Evolutionary conservation across 2,329 filamentous ascomycete species (phyloP).

Genomic region (Phoma sp.): DNA sequence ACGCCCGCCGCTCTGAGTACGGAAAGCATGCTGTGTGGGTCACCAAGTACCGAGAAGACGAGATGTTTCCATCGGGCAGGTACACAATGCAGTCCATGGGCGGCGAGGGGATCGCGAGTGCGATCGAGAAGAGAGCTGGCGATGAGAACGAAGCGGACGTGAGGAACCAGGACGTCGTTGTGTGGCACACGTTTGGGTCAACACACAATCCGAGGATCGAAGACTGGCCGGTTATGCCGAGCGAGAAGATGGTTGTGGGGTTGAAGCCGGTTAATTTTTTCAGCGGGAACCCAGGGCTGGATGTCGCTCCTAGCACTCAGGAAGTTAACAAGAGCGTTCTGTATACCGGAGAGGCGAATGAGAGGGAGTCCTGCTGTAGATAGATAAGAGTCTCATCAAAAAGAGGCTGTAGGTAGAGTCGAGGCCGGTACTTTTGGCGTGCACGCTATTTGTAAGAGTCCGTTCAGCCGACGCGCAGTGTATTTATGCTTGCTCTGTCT

Average conservation of each 20-base stretch:
- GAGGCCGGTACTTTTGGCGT: too few species aligned
- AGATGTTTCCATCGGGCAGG: slow-evolving; percentile 31
- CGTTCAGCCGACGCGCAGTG: too few species aligned
- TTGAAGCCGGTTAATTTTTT: slow-evolving; percentile 38
- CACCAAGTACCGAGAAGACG: slow-evolving; percentile 32
- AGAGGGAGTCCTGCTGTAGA: too few species aligned
- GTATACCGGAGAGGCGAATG: background rate
- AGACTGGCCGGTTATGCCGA: slow-evolving; percentile 42
- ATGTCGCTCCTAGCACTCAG: slow-evolving; percentile 28
- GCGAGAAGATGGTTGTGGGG: slow-evolving; percentile 31
- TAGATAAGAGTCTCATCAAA: too few species aligned
- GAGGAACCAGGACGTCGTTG: slow-evolving; percentile 33
- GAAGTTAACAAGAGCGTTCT: slow-evolving; percentile 32
- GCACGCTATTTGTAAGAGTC: too few species aligned
- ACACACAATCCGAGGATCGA: slow-evolving; percentile 40
- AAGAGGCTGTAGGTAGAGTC: too few species aligned
- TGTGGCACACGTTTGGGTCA: slow-evolving; percentile 39
- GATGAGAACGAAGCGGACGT: slow-evolving; percentile 2
- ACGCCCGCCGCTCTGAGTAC: slow-evolving; percentile 31
- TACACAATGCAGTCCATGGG: slow-evolving; percentile 38
- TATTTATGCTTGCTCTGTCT: too few species aligned
- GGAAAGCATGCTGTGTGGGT: slow-evolving; percentile 36
- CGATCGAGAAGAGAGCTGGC: slow-evolving; percentile 1
- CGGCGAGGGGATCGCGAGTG: slow-evolving; percentile 28
- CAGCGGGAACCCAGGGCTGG: slow-evolving; percentile 29